Percentiles rank a stretch among this genome's conserved stretches.
These are phyloP conservation scores for Tetracladium maxilliforme DNA, from an alignment of 2,329 filamentous ascomycete genomes.

Conservation along the genomic window DNA sequence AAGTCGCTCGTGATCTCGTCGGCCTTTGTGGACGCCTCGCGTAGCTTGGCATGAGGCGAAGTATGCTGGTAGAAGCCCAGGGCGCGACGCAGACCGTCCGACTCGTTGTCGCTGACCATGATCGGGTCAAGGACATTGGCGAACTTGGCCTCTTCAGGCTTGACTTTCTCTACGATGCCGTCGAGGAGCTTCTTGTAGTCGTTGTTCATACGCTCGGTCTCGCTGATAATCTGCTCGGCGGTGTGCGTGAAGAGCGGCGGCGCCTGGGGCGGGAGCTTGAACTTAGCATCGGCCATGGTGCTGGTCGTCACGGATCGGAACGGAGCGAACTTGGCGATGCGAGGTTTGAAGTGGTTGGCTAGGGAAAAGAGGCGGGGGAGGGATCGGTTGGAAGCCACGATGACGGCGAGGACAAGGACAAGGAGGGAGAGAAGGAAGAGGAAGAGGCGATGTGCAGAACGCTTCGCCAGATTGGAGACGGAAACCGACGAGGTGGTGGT, in stretches of 20 bases:
- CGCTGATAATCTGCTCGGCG: slow-evolving; percentile 16
- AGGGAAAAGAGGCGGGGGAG: slow-evolving; percentile 15
- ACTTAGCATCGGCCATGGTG: slow-evolving; percentile 52
- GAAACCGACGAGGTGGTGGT: no score
- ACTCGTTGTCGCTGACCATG: slow-evolving; percentile 50
- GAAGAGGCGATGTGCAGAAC: slow-evolving; percentile 11
- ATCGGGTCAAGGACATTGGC: slow-evolving; percentile 31
- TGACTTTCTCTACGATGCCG: slow-evolving; percentile 42
- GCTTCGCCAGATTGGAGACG: no score
- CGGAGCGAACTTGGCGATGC: slow-evolving; percentile 1
- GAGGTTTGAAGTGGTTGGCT: slow-evolving; percentile 2
- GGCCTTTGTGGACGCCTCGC: slow-evolving; percentile 63
- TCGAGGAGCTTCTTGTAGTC: slow-evolving; percentile 43
- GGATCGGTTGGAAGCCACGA: slow-evolving; percentile 51
- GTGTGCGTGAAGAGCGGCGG: slow-evolving; percentile 68
- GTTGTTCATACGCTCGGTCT: slow-evolving; percentile 3
- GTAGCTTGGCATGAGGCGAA: slow-evolving; percentile 49
- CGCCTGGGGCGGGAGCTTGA: slow-evolving; percentile 60
- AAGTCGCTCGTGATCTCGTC: slow-evolving; percentile 67
- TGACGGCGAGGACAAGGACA: slow-evolving; percentile 42
- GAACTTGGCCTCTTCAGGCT: slow-evolving; percentile 33
- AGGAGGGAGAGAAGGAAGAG: slow-evolving; percentile 35
- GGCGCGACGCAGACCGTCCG: slow-evolving; percentile 45
- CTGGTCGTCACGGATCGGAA: slow-evolving; percentile 7
- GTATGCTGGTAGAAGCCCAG: slow-evolving; percentile 72